These are phyloP conservation scores for Pleurotus citrinopileatus DNA, from an alignment of 768 basidiomycete species.

Conservation along the genomic window DNA sequence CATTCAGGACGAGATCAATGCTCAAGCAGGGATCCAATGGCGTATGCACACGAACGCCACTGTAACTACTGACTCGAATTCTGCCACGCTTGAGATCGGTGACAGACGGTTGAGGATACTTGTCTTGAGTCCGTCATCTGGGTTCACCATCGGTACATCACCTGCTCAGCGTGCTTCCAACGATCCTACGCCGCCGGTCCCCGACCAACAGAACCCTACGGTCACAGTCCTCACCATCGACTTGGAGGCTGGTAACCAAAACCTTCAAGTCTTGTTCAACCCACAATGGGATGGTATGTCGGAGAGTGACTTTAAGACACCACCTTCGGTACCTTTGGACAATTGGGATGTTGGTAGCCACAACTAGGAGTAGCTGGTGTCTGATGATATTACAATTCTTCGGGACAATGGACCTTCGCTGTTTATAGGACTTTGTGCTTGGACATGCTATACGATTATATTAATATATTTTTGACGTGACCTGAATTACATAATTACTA, in stretches of 20 bases:
- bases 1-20: conserved; percentile 86
- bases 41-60: conserved; percentile 97
- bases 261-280: conserved; percentile 82
- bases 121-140: conserved; percentile 66
- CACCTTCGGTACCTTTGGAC: conserved; percentile 65
- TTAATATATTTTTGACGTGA: background rate
- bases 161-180: conserved; percentile 51
- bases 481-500: conserved; percentile 8
- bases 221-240: conserved; percentile 79
- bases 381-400: too few species aligned
- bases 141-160: conserved; percentile 59
- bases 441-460: background rate
- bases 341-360: conserved; percentile 83
- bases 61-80: conserved; percentile 41
- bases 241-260: conserved; percentile 69
- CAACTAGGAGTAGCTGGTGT: conserved; percentile 36
- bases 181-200: conserved; percentile 58
- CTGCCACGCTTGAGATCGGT: conserved; percentile 74
- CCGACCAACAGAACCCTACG: conserved; percentile 74
- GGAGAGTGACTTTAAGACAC: conserved; percentile 57
- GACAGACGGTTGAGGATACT: conserved; percentile 63
- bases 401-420: conserved; percentile 13
- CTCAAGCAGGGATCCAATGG: conserved; percentile 68
- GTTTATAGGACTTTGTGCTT: background rate
- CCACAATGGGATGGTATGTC: conserved; percentile 87